These are phyloP conservation scores for Arabidopsis hybrid DNA, from an alignment of 441 rosid genomes.

Conservation along the genomic window DNA sequence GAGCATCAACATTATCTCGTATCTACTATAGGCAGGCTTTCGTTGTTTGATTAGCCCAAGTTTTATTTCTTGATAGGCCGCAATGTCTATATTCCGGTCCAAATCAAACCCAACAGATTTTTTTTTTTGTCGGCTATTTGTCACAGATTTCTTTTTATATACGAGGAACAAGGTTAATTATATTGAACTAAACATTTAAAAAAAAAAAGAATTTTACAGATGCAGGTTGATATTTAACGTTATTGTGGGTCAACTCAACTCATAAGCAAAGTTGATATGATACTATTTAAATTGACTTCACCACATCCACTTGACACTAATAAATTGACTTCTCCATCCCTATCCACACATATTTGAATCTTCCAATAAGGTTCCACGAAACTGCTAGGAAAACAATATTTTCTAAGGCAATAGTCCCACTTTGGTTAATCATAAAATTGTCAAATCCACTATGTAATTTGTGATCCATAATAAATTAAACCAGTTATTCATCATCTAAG, in stretches of 20 bases:
- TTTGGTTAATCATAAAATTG: not conserved
- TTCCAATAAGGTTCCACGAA: constrained; percentile 15
- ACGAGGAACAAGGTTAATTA: no score
- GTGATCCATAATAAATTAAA: not conserved
- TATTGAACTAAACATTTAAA: not conserved
- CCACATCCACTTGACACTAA: constrained; percentile 5
- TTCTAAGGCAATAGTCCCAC: not conserved
- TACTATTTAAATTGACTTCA: not conserved
- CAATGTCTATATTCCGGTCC: not conserved
- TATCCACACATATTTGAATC: constrained; percentile 9
- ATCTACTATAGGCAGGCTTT: not conserved
- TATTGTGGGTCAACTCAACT: not conserved
- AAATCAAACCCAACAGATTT: not conserved
- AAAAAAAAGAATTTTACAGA: not conserved
- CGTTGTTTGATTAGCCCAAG: not conserved
- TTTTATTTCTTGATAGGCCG: not conserved
- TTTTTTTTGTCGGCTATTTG: not conserved
- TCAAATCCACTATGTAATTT: not conserved
- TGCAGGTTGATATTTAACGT: not conserved
- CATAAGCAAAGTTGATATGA: not conserved
- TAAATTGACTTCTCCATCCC: constrained; percentile 7
- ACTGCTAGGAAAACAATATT: not conserved
- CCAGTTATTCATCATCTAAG: not conserved
- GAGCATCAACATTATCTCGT: no score
- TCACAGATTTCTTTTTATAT: not conserved